Conservation (phyloP, 176 grass and related monocot species). For the Cenchrus fungigraminus region DNA sequence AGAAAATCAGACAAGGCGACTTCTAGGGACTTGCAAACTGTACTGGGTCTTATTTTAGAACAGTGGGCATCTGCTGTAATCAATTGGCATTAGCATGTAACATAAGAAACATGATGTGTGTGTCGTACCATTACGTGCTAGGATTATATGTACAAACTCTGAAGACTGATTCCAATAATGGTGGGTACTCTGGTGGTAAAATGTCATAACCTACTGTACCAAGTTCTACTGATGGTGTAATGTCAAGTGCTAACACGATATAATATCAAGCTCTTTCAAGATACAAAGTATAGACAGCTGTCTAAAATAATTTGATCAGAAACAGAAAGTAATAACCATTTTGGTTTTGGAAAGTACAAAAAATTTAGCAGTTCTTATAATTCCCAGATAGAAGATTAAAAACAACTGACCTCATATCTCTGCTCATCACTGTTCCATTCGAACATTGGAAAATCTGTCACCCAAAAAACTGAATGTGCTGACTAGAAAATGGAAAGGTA, state of each 20-base stretch:
- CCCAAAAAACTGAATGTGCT: constrained; percentile 88
- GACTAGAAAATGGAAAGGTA: constrained; percentile 49
- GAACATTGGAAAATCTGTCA: constrained; percentile 97
- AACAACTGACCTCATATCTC: constrained; percentile 78
- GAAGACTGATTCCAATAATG: neutral
- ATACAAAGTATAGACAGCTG: neutral
- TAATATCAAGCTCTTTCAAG: neutral
- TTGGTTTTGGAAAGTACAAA: no score
- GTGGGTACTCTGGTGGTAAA: constrained; percentile 13
- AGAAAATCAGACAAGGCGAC: neutral
- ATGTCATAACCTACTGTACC: neutral
- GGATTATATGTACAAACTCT: neutral
- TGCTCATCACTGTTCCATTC: constrained; percentile 88
- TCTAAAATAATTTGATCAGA: constrained; percentile 12
- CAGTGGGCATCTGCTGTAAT: neutral
- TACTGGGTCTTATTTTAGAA: neutral
- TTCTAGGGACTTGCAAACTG: neutral
- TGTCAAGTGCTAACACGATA: neutral
- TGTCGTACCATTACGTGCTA: neutral
- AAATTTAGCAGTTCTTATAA: neutral
- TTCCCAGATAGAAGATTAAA: constrained; percentile 11
- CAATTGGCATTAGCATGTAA: constrained; percentile 7
- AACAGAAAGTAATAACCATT: neutral
- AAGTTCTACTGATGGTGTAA: neutral
- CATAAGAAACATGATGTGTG: no score